phyloP scores from a whole-genome alignment of 1,139 yeast genomes.

The Pichia kudriavzevii region DNA sequence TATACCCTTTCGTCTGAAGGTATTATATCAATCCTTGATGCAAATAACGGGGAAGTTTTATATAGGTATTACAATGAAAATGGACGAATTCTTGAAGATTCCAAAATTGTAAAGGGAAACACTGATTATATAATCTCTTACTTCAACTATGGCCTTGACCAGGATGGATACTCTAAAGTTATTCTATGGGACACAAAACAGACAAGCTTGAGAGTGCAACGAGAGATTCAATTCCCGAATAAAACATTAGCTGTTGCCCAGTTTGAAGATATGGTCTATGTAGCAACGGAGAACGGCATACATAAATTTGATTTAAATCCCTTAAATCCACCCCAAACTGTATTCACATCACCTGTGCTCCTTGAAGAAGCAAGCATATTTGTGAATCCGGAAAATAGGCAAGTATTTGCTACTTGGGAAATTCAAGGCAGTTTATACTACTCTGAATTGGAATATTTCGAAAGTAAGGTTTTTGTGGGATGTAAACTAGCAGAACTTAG shows the following conservation, averaged over 20 bases:
- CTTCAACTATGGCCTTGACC: constrained; percentile 2
- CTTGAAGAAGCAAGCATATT: constrained; percentile 2
- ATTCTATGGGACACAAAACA: constrained; percentile 1
- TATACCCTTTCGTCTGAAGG: constrained; percentile 24
- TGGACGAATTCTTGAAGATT: background rate
- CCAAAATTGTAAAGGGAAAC: constrained; percentile 1
- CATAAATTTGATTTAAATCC: no score
- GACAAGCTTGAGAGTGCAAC: no score
- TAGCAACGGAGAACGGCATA: background rate
- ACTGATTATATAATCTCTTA: constrained; percentile 3
- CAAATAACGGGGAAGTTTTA: constrained; percentile 23
- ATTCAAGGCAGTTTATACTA: background rate
- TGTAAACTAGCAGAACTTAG: constrained; percentile 4
- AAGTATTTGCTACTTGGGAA: constrained; percentile 2
- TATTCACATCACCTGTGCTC: background rate
- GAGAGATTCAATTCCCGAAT: background rate
- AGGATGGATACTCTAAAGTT: constrained; percentile 1
- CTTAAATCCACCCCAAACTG: no score
- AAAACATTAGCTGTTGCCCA: background rate
- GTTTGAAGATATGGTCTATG: background rate
- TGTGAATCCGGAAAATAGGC: background rate
- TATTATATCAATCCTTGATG: constrained; percentile 25
- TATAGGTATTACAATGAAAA: constrained; percentile 25
- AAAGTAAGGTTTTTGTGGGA: background rate
- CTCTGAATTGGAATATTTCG: constrained; percentile 1